These are phyloP conservation scores for Aspergillus ruber DNA, from an alignment of 2,329 filamentous ascomycete species.

Conservation along the genomic window DNA sequence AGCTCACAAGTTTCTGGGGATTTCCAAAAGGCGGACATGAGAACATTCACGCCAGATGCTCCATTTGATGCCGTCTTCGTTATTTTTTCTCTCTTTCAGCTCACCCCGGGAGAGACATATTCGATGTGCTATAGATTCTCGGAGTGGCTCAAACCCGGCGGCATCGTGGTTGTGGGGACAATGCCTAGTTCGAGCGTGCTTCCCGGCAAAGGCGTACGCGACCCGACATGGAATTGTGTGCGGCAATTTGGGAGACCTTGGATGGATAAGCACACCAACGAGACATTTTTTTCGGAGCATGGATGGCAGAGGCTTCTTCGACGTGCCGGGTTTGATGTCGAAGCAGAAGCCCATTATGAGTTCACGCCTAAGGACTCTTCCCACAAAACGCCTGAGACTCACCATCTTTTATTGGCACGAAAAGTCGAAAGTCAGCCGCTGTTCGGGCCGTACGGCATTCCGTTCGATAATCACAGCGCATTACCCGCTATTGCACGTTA, in stretches of 20 bases:
- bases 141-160: constrained; percentile 9
- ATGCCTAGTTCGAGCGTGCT: constrained; percentile 3
- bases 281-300: constrained; percentile 1
- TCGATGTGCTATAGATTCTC: constrained; percentile 7
- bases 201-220: constrained; percentile 1
- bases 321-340: background rate
- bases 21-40: constrained; percentile 13
- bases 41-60: constrained; percentile 3
- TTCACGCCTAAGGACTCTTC: background rate
- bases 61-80: constrained; percentile 10
- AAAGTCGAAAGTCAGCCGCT: background rate
- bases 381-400: background rate
- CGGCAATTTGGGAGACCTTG: constrained; percentile 4
- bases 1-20: constrained; percentile 6
- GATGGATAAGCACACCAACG: constrained; percentile 6
- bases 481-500: too few relatives aligned
- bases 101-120: constrained; percentile 7
- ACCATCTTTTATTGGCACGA: constrained; percentile 1
- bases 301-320: background rate
- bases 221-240: constrained; percentile 10
- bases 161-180: constrained; percentile 6
- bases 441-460: constrained; percentile 1
- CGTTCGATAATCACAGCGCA: background rate
- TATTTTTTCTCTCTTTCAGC: constrained; percentile 9
- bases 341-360: background rate